Base-by-base conservation (phyloP, 306 rosid species). In the Amphicarpaea edgeworthii region DNA sequence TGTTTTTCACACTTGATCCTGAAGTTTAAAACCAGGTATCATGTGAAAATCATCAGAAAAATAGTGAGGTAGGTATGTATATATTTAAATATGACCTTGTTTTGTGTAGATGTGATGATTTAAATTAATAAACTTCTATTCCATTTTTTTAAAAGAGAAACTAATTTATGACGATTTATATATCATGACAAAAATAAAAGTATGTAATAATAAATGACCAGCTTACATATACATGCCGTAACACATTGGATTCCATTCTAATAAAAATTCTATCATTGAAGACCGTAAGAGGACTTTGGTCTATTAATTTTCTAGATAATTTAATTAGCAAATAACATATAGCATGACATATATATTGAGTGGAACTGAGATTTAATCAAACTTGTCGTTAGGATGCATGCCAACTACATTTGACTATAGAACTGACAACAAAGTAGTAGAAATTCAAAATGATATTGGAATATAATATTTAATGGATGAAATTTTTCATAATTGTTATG, bases 381-480 rank as follows among this genome's bases (percentile, higher is more conserved):
- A 79, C 28, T 77, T 84, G 75, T 72, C 61, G 82, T 59, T 76
- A 72, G 55, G 81, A 68, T 73, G 71, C 47, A 77, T 66, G 80
- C 81, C 85, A 50, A 84, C 83, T 77, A 60, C 75, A 32, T 61
- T 80, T 81, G 83, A 84, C 85, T 26, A n/a, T n/a, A 60, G 38
- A 84, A 77, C 17, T 76, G 65, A 53, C 8, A 62, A 49, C 51
- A 21, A 28, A 65, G 16, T 60, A n/a, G 8, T 26, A 51, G 16
- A 74, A 73, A 17, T 42, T 67, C 65, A 76, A 77, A 10, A 70
- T 16, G 15, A 54, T 51, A 30, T 70, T 53, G 20, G 50, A 78
- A 40, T 69, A 68, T 58, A 68, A 53, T 24, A 83, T 77, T 11
- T 60, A 59, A 40, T 28, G 63, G 8, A 62, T 37, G 21, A 63